Evolutionary conservation across 2,329 filamentous ascomycete species (phyloP).

Genomic region (Penicillium occitanis): DNA sequence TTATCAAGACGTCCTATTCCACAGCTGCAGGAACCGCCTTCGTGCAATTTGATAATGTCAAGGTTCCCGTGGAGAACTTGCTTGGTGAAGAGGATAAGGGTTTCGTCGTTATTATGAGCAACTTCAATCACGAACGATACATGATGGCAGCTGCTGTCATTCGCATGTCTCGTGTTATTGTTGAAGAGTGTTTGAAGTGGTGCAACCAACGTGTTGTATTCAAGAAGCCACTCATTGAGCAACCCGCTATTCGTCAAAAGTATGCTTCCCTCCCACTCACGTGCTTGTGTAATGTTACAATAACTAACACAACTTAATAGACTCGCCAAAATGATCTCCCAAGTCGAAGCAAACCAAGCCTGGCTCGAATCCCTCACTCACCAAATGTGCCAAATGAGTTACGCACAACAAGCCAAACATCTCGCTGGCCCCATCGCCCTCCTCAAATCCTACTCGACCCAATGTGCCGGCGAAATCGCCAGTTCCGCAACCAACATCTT

Average conservation of each 20-base stretch:
- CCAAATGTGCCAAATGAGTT: constrained; percentile 85
- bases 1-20: constrained; percentile 70
- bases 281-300: not conserved
- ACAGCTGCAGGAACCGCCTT: constrained; percentile 74
- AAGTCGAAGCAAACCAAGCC: constrained; percentile 76
- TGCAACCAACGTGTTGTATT: constrained; percentile 83
- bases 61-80: constrained; percentile 75
- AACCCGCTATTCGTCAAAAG: constrained; percentile 80
- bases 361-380: constrained; percentile 84
- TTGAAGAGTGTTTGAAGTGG: constrained; percentile 87
- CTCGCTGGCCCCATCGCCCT: constrained; percentile 79
- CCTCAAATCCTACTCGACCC: constrained; percentile 75
- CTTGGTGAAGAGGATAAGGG: constrained; percentile 83
- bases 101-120: constrained; percentile 78
- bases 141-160: constrained; percentile 69
- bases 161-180: constrained; percentile 65
- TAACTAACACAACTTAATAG: constrained; percentile 36
- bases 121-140: constrained; percentile 87
- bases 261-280: constrained; percentile 36
- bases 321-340: constrained; percentile 82
- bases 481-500: constrained; percentile 85
- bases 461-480: constrained; percentile 77
- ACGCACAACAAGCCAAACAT: constrained; percentile 70
- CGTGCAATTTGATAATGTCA: constrained; percentile 82
- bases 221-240: constrained; percentile 75